Evolutionary conservation across 1,284 basidiomycete genomes (phyloP).

Genomic region (Boletus semigastroideus): DNA sequence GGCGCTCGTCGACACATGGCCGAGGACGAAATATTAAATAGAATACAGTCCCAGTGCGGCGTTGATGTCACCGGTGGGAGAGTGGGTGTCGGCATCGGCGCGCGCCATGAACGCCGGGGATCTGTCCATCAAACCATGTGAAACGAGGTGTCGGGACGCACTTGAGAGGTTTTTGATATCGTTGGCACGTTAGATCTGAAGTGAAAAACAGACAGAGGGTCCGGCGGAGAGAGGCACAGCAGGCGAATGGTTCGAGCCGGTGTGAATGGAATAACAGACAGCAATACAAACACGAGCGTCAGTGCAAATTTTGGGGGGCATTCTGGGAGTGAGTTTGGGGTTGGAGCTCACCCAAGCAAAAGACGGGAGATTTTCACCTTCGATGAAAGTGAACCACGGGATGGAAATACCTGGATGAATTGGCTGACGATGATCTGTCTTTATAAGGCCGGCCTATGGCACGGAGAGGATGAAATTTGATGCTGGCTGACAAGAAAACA

Average conservation of each 20-base stretch:
- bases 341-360: constrained; percentile 1
- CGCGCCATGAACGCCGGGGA: constrained; percentile 16
- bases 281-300: constrained; percentile 1
- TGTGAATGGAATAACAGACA: neutral
- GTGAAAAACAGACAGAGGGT: neutral
- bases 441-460: constrained; percentile 7
- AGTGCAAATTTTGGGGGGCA: neutral
- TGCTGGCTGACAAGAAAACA: neutral
- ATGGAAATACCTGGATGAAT: neutral
- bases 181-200: constrained; percentile 1
- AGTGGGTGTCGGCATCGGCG: neutral
- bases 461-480: neutral
- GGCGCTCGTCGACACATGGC: neutral
- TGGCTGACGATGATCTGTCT: constrained; percentile 14
- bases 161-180: constrained; percentile 9
- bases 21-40: constrained; percentile 2
- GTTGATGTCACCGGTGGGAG: constrained; percentile 7
- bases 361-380: constrained; percentile 17
- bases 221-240: constrained; percentile 10
- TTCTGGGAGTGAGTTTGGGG: neutral
- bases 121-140: constrained; percentile 7
- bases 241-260: neutral
- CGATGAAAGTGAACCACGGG: constrained; percentile 1
- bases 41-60: constrained; percentile 1
- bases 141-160: constrained; percentile 19